Percentiles rank a stretch among this genome's conserved stretches.
phyloP scores from a whole-genome alignment of 441 rosid species.

The Biscutella laevigata region DNA sequence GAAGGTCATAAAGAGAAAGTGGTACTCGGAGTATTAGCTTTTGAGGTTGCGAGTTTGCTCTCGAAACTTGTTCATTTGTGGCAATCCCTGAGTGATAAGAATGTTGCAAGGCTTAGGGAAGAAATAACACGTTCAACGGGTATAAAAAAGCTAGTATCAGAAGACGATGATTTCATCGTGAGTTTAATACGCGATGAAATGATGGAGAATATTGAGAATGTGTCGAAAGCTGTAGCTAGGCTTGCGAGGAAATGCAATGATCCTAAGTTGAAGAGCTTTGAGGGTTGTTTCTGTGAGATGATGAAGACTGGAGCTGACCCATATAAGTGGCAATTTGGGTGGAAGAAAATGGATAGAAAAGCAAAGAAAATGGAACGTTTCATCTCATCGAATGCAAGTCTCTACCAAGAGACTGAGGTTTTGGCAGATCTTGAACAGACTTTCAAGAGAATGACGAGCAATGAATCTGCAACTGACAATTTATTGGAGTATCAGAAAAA shows the following conservation, averaged over 20 bases:
- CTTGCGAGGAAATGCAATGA: constrained; percentile 64
- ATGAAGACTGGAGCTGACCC: constrained; percentile 54
- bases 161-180: constrained; percentile 61
- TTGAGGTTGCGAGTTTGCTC: constrained; percentile 84
- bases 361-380: constrained; percentile 86
- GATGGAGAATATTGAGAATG: constrained; percentile 51
- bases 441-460: constrained; percentile 55
- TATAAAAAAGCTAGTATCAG: constrained; percentile 68
- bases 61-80: constrained; percentile 78
- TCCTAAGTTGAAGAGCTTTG: constrained; percentile 52
- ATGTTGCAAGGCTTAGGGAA: constrained; percentile 55
- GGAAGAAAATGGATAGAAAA: constrained; percentile 79
- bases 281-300: constrained; percentile 44
- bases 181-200: constrained; percentile 56
- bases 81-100: constrained; percentile 81
- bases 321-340: constrained; percentile 53
- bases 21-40: constrained; percentile 69
- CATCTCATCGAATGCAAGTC: constrained; percentile 53
- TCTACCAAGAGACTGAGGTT: constrained; percentile 90
- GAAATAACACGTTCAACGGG: constrained; percentile 65
- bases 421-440: constrained; percentile 75
- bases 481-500: constrained; percentile 64
- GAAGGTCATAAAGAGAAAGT: constrained; percentile 43
- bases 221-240: constrained; percentile 67
- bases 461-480: constrained; percentile 48